A percentile compares a stretch with the other conserved stretches of the same genome.
phyloP scores from a whole-genome alignment of 2,329 filamentous ascomycete genomes.

The Chrysoporthe austroafricana region DNA sequence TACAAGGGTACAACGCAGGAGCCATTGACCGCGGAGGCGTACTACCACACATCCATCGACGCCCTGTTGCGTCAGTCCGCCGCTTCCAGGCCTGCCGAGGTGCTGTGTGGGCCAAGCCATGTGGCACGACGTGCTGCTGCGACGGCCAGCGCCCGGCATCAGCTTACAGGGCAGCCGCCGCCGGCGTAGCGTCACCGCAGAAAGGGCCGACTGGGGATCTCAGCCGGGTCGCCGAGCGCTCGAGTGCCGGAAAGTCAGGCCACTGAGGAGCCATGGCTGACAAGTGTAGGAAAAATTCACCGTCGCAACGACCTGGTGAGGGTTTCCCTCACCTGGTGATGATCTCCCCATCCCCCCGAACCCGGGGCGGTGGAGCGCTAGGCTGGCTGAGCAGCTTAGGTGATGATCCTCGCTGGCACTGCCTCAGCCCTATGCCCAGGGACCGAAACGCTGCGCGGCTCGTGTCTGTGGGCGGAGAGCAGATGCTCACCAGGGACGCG shows the following conservation, averaged over 20 bases:
- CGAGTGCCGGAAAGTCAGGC: not conserved
- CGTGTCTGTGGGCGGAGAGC: not conserved
- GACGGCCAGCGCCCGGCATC: slow-evolving; percentile 13
- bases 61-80: too few species aligned
- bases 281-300: too few species aligned
- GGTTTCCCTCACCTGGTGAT: not conserved
- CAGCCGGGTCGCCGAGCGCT: slow-evolving; percentile 6
- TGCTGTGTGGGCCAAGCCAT: not conserved
- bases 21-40: not conserved
- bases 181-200: slow-evolving; percentile 8
- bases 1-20: not conserved
- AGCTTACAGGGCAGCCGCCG: slow-evolving; percentile 19
- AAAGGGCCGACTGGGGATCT: slow-evolving; percentile 14
- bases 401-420: slow-evolving; percentile 10
- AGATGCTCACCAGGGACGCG: not conserved
- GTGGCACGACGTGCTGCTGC: not conserved
- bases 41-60: slow-evolving; percentile 9
- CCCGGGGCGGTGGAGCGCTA: slow-evolving; percentile 17
- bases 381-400: not conserved
- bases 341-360: not conserved
- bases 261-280: not conserved
- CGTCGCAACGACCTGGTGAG: too few species aligned
- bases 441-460: slow-evolving; percentile 3
- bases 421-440: slow-evolving; percentile 28
- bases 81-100: not conserved